phyloP scores from a whole-genome alignment of 164 flowering plant genomes.

The Piper betle region DNA sequence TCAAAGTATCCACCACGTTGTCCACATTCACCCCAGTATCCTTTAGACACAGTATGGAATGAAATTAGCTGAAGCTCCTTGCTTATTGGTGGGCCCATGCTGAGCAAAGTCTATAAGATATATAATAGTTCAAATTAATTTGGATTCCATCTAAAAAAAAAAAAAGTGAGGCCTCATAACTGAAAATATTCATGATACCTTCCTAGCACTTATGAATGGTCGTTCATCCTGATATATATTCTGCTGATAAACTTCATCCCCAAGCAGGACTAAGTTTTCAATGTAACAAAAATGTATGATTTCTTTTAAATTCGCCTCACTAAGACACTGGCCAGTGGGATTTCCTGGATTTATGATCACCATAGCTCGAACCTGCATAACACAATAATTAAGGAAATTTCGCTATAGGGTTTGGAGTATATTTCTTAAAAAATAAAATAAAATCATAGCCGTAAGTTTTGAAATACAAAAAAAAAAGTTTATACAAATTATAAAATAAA shows the following conservation, averaged over 20 bases:
- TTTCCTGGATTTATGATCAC: slow-evolving; percentile 98
- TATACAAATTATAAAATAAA: too few species aligned
- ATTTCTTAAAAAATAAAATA: neutral
- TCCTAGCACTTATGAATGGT: slow-evolving; percentile 79
- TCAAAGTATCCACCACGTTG: slow-evolving; percentile 98
- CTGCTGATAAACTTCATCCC: slow-evolving; percentile 97
- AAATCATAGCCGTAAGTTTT: too few species aligned
- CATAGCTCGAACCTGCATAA: slow-evolving; percentile 81
- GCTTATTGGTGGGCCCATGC: slow-evolving; percentile 87
- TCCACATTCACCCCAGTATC: slow-evolving; percentile 98
- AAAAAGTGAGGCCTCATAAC: neutral
- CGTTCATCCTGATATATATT: slow-evolving; percentile 95
- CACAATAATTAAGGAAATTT: neutral
- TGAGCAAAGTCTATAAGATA: slow-evolving; percentile 55
- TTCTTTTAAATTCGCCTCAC: slow-evolving; percentile 70
- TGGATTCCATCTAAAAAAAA: neutral
- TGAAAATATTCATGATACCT: slow-evolving; percentile 33
- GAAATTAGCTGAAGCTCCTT: slow-evolving; percentile 85
- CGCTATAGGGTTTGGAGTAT: neutral
- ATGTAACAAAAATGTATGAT: slow-evolving; percentile 56
- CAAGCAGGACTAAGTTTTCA: slow-evolving; percentile 71
- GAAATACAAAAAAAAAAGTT: too few species aligned
- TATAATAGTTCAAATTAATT: neutral
- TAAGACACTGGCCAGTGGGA: slow-evolving; percentile 96
- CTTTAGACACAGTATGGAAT: slow-evolving; percentile 95